These are phyloP conservation scores for Hyphopichia khmerensis DNA, from an alignment of 1,139 yeast genomes.

Conservation along the genomic window DNA sequence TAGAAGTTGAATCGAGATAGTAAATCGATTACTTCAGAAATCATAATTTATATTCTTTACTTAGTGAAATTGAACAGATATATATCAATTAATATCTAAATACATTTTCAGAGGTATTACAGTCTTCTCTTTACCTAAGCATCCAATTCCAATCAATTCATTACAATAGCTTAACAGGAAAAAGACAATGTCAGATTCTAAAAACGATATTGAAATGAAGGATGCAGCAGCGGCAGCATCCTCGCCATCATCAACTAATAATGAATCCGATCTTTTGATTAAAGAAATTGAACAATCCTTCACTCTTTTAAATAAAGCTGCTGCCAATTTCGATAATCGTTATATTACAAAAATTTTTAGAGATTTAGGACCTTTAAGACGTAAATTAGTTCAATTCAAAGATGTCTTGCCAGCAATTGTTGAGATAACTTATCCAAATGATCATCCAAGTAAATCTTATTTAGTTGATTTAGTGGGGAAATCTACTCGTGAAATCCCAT, in stretches of 20 bases:
- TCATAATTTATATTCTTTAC: no score
- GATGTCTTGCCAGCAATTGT: constrained; percentile 56
- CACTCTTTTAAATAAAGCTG: constrained; percentile 65
- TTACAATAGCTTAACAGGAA: not conserved
- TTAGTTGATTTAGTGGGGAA: constrained; percentile 38
- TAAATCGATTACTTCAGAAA: no score
- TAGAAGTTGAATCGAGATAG: no score
- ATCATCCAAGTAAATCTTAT: constrained; percentile 41
- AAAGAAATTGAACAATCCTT: constrained; percentile 54
- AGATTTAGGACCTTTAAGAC: constrained; percentile 75
- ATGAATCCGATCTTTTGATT: constrained; percentile 12
- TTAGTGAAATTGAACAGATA: no score
- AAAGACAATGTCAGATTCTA: not conserved
- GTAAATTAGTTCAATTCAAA: constrained; percentile 48
- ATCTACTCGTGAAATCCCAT: constrained; percentile 11
- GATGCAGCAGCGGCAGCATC: constrained; percentile 15
- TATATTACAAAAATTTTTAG: constrained; percentile 83
- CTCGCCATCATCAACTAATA: no score
- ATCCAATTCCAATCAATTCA: no score
- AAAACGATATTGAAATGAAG: constrained; percentile 29
- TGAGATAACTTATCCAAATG: constrained; percentile 50
- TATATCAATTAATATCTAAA: no score
- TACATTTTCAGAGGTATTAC: no score
- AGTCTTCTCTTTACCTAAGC: no score
- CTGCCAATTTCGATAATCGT: constrained; percentile 78